Evolutionary conservation across 2,329 filamentous ascomycete genomes (phyloP).

Genomic region (Ophiostoma piceae): DNA sequence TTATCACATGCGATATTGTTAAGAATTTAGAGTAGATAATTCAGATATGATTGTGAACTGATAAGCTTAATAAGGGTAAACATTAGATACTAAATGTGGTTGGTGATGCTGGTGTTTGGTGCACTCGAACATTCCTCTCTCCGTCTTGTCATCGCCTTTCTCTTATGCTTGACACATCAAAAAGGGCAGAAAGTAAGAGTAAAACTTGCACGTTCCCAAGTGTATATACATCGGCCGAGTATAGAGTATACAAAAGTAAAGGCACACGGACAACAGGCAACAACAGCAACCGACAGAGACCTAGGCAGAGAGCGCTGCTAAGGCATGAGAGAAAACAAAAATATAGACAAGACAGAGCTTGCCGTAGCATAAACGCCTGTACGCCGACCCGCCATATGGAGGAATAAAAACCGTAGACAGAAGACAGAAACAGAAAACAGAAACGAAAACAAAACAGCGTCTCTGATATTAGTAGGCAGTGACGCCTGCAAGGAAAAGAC

Average conservation of each 20-base stretch:
- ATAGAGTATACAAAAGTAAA: constrained; percentile 17
- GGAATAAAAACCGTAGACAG: not conserved
- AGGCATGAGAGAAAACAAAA: not conserved
- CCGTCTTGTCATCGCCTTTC: not conserved
- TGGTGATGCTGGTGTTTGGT: not conserved
- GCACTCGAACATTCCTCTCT: not conserved
- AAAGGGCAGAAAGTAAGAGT: not conserved
- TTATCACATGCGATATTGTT: not conserved
- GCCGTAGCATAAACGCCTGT: not conserved
- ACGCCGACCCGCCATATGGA: constrained; percentile 21
- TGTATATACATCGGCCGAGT: constrained; percentile 19
- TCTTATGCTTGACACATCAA: not conserved
- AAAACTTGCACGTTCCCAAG: not conserved
- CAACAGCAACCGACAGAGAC: not conserved
- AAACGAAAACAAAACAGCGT: not conserved
- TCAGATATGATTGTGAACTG: not conserved
- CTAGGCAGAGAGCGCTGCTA: not conserved
- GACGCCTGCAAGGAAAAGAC: not conserved
- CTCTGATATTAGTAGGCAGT: not conserved
- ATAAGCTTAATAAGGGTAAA: constrained; percentile 14
- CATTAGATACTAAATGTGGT: constrained; percentile 17
- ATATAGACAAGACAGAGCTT: constrained; percentile 13
- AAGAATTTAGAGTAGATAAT: too few species aligned
- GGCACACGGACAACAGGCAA: not conserved
- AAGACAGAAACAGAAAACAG: not conserved